Evolutionary conservation across 306 rosid species (phyloP).

Genomic region (Ochetophila trinervis): DNA sequence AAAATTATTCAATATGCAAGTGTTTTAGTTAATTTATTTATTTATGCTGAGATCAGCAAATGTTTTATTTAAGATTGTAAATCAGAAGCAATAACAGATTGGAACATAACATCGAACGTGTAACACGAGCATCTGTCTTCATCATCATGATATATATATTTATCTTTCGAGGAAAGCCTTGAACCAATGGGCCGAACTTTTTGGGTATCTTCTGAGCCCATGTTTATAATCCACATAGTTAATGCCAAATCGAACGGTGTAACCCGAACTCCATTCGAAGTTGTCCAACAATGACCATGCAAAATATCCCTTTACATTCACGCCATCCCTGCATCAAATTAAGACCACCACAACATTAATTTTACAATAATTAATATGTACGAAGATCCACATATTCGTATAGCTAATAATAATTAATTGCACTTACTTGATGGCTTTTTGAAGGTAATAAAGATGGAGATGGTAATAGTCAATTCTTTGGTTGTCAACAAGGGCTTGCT

Average conservation of each 20-base stretch:
- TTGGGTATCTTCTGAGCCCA: slow-evolving; percentile 44
- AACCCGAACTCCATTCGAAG: slow-evolving; percentile 48
- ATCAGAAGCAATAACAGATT: too few relatives aligned
- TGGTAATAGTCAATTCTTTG: slow-evolving; percentile 35
- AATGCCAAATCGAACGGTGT: slow-evolving; percentile 49
- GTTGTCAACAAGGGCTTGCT: slow-evolving; percentile 37
- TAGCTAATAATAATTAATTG: neutral
- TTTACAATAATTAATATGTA: too few relatives aligned
- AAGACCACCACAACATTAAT: too few relatives aligned
- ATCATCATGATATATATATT: too few relatives aligned
- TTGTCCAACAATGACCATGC: slow-evolving; percentile 56
- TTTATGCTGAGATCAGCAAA: too few relatives aligned
- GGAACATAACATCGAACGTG: too few relatives aligned
- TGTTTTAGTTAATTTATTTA: too few relatives aligned
- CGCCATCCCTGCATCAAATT: slow-evolving; percentile 26
- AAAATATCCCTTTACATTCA: slow-evolving; percentile 53
- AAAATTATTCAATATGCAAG: too few relatives aligned
- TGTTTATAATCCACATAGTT: slow-evolving; percentile 54
- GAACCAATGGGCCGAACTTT: slow-evolving; percentile 67
- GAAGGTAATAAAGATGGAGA: slow-evolving; percentile 42
- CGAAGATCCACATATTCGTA: neutral
- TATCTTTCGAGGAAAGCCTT: neutral
- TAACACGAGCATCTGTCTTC: too few relatives aligned
- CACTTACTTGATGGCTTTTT: slow-evolving; percentile 36
- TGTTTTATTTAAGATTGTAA: too few relatives aligned